Base-by-base conservation (phyloP, 345 rosid genomes). In the Odontarrhena argentea region DNA sequence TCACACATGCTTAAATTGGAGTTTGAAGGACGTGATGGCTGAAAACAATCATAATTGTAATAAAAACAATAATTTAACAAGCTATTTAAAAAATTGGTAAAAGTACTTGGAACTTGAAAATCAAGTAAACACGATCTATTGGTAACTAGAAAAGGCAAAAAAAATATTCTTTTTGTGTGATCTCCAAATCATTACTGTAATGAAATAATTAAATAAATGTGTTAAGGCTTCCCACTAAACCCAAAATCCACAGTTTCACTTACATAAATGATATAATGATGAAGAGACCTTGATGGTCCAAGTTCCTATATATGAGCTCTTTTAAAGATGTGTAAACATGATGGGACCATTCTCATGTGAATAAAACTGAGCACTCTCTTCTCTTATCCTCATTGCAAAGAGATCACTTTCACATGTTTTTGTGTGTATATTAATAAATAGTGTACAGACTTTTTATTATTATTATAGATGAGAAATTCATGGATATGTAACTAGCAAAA, bases 291-390 rank as follows among this genome's bases (percentile, higher is more conserved):
- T 28, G 30, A 51, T 51, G 51, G 72, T 51, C 67, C 71, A 65
- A 65, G 61, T 43, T 65, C 59, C 67, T 37, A 44, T 52, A 61
- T 11, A 35, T 51, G 48, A 60, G 14, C 25, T 42, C 18, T 71
- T 55, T 1, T 37, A 12, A 47, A 60, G 50, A 55, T 56, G 59
- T 65, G 55, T 36, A 65, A 73, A 66, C 71, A 73, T 66, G 68
- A 73, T 66, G 67, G 71, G 77, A 65, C 77, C 77, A 73, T 59
- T 8, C 62, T 73, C 77, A 73, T 66, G 76, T 73, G 76, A 73
- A 34, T 59, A 73, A 73, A 59, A 65, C 76, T 65, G 71, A 65
- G 43, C 67, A 59, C 42, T 73, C 67, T 51, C 50, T 58, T 65
- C 67, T 57, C 54, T 73, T 58, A 73, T 73, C 71, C 32, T 37